A percentile compares a stretch with the other conserved stretches of the same genome.
These are phyloP conservation scores for Canna indica DNA, from an alignment of 176 grass and related monocot genomes.

Conservation along the genomic window DNA sequence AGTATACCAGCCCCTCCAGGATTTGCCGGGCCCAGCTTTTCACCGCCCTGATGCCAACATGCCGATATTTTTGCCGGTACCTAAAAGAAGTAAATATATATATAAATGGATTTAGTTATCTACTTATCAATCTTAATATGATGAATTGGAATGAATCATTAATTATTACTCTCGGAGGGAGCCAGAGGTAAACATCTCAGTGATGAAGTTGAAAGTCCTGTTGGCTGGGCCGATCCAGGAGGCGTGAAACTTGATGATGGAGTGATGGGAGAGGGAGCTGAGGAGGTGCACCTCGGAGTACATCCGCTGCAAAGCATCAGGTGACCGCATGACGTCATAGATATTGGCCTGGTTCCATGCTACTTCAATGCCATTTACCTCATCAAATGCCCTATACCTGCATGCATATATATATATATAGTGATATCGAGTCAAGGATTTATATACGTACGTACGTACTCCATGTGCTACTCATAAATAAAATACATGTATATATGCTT, in stretches of 20 bases:
- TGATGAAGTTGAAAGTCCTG: slow-evolving; percentile 88
- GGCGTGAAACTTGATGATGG: slow-evolving; percentile 60
- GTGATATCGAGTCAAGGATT: too few relatives aligned
- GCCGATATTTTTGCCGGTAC: slow-evolving; percentile 47
- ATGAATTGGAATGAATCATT: too few relatives aligned
- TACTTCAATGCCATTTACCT: slow-evolving; percentile 60
- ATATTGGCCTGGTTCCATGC: slow-evolving; percentile 87
- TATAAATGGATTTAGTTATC: neutral
- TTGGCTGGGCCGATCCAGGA: slow-evolving; percentile 43
- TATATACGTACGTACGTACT: too few relatives aligned
- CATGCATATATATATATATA: neutral
- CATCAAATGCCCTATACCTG: slow-evolving; percentile 56
- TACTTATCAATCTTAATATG: too few relatives aligned
- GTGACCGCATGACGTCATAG: slow-evolving; percentile 35
- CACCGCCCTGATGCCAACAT: slow-evolving; percentile 51
- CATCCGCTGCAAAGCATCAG: slow-evolving; percentile 64
- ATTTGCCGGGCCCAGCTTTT: slow-evolving; percentile 58
- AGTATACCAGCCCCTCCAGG: slow-evolving; percentile 54
- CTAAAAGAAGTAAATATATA: slow-evolving; percentile 18
- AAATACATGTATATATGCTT: too few relatives aligned
- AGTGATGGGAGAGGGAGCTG: slow-evolving; percentile 46
- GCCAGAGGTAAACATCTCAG: slow-evolving; percentile 94
- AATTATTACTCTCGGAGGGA: slow-evolving; percentile 51
- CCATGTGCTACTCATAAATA: too few relatives aligned
- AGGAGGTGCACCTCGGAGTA: slow-evolving; percentile 30